phyloP scores from a whole-genome alignment of 2,329 filamentous ascomycete species.

The Metarhizium rileyi region DNA sequence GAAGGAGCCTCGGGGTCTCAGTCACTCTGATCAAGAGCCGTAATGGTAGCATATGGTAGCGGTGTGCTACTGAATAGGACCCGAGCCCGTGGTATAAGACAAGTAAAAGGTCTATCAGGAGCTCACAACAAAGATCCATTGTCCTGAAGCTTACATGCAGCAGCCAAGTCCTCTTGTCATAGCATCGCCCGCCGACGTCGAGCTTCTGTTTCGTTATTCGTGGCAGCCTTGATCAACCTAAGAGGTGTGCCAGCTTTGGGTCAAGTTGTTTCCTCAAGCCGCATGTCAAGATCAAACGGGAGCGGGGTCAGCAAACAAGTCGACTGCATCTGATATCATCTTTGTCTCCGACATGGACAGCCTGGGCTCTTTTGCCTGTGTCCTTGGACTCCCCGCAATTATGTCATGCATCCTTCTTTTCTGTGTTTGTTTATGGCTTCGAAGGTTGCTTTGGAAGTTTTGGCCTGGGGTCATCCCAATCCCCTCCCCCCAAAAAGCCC shows the following conservation, averaged over 20 bases:
- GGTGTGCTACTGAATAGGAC: background rate
- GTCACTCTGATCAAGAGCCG: background rate
- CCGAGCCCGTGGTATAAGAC: background rate
- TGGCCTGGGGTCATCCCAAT: constrained; percentile 10
- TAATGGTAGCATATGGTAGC: background rate
- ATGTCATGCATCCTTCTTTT: constrained; percentile 34
- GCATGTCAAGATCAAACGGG: constrained; percentile 5
- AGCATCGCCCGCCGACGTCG: background rate
- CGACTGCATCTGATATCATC: constrained; percentile 1
- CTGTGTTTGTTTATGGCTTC: constrained; percentile 18
- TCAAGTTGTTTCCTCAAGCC: background rate
- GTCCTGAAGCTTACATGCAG: background rate
- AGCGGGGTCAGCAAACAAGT: background rate
- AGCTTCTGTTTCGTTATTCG: background rate
- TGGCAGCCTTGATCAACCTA: background rate
- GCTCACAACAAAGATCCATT: background rate
- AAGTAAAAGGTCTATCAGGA: background rate
- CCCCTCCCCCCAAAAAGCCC: background rate
- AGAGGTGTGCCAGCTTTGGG: background rate
- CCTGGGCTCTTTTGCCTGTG: background rate
- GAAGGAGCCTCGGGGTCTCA: background rate
- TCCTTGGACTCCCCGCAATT: constrained; percentile 28
- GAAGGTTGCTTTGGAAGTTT: constrained; percentile 23
- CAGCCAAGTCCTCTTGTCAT: background rate
- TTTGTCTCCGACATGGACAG: background rate